Percentiles rank a stretch among this genome's conserved stretches.
Evolutionary conservation across 768 basidiomycete species (phyloP).

Genomic region (Boletus vermiculosoides): DNA sequence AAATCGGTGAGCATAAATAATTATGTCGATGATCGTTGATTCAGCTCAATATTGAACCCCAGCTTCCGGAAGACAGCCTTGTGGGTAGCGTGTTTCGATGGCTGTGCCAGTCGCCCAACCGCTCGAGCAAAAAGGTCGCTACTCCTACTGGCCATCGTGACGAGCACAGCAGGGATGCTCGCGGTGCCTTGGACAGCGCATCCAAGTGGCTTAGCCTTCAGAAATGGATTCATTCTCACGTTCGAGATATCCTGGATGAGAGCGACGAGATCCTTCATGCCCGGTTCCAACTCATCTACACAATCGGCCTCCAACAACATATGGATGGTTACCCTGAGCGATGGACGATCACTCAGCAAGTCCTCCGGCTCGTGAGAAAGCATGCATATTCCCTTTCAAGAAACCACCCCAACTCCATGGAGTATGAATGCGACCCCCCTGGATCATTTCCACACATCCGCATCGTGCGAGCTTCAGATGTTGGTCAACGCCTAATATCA

Average conservation of each 20-base stretch:
- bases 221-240: slow-evolving; percentile 13
- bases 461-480: not conserved
- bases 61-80: not conserved
- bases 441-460: slow-evolving; percentile 12
- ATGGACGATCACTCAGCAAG: slow-evolving; percentile 30
- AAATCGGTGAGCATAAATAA: not conserved
- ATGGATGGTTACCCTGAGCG: slow-evolving; percentile 29
- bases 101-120: not conserved
- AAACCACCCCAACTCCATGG: not conserved
- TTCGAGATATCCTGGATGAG: slow-evolving; percentile 21
- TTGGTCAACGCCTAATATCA: not conserved
- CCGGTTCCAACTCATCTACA: slow-evolving; percentile 19
- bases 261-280: slow-evolving; percentile 25
- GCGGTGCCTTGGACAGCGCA: not conserved
- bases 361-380: slow-evolving; percentile 16
- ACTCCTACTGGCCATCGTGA: too few species aligned
- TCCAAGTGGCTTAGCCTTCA: slow-evolving; percentile 16
- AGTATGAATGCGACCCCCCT: not conserved
- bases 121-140: too few species aligned
- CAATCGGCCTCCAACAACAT: slow-evolving; percentile 20
- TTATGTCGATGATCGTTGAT: not conserved
- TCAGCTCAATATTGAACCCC: not conserved
- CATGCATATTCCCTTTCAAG: not conserved
- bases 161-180: not conserved
- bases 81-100: not conserved